These are phyloP conservation scores for Debaryomycetaceae sp. DNA, from an alignment of 1,139 yeast genomes.

Conservation along the genomic window DNA sequence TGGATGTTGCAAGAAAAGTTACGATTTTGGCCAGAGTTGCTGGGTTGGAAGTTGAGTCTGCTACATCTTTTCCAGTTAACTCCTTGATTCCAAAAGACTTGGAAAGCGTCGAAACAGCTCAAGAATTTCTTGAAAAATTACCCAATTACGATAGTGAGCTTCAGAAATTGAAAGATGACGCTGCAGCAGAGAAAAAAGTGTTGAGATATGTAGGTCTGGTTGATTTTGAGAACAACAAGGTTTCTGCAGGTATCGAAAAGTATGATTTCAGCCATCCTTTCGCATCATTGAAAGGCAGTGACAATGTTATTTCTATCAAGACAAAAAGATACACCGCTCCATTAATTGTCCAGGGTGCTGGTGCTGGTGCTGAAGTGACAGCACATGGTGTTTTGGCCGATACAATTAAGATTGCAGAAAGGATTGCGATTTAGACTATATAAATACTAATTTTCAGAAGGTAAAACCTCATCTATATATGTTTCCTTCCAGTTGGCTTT, in stretches of 20 bases:
- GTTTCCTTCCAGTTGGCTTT: slow-evolving; percentile 44
- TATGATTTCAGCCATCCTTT: slow-evolving; percentile 88
- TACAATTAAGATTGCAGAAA: slow-evolving; percentile 84
- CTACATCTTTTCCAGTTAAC: slow-evolving; percentile 93
- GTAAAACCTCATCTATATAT: slow-evolving; percentile 15
- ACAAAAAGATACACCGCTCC: slow-evolving; percentile 92
- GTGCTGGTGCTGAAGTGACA: slow-evolving; percentile 98
- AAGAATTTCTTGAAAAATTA: slow-evolving; percentile 74
- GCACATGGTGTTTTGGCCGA: slow-evolving; percentile 98
- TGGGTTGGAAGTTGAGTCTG: slow-evolving; percentile 83
- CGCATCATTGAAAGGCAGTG: slow-evolving; percentile 93
- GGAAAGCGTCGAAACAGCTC: slow-evolving; percentile 68
- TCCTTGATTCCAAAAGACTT: slow-evolving; percentile 86
- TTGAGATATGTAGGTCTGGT: slow-evolving; percentile 91
- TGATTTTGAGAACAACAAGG: slow-evolving; percentile 65
- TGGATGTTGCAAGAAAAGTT: slow-evolving; percentile 97
- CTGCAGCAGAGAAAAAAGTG: slow-evolving; percentile 80
- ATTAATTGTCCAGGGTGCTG: slow-evolving; percentile 95
- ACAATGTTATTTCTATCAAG: slow-evolving; percentile 88
- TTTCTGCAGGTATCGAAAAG: slow-evolving; percentile 84
- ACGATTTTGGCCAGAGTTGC: slow-evolving; percentile 92
- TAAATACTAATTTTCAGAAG: slow-evolving; percentile 8
- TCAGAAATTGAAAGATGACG: slow-evolving; percentile 73
- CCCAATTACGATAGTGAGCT: slow-evolving; percentile 81
- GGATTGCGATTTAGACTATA: slow-evolving; percentile 48